Evolutionary conservation across 2,329 filamentous ascomycete species (phyloP).

Genomic region (Penicillium capsulatum): DNA sequence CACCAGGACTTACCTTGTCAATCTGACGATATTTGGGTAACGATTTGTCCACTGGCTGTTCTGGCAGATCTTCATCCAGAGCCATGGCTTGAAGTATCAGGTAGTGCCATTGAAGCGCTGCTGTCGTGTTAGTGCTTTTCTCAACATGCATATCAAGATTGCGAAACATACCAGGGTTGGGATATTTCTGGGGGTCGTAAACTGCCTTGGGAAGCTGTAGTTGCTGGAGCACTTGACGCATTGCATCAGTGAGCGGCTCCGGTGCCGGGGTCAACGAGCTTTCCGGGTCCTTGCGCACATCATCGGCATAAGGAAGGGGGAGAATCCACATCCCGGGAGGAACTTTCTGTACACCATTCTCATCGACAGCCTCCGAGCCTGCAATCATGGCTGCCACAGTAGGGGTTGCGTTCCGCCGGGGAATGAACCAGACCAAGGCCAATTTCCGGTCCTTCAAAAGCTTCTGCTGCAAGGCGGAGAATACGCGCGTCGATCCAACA

Average conservation of each 20-base stretch:
- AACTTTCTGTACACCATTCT: conserved; percentile 63
- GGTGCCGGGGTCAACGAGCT: conserved; percentile 56
- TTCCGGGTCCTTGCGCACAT: conserved; percentile 72
- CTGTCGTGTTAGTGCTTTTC: conserved; percentile 2
- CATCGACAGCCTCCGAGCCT: conserved; percentile 62
- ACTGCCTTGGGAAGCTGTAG: conserved; percentile 79
- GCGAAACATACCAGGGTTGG: conserved; percentile 61
- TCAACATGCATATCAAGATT: neutral
- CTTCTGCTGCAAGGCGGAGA: conserved; percentile 85
- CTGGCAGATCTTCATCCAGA: conserved; percentile 83
- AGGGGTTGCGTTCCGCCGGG: conserved; percentile 74
- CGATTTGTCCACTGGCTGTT: conserved; percentile 70
- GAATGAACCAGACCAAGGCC: conserved; percentile 83
- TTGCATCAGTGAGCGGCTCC: conserved; percentile 69
- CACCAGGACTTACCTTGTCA: conserved; percentile 56
- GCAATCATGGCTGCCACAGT: conserved; percentile 77
- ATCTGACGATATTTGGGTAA: conserved; percentile 82
- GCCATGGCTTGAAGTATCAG: conserved; percentile 86
- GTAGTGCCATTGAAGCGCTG: conserved; percentile 91
- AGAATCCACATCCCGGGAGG: conserved; percentile 87
- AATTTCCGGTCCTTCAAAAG: conserved; percentile 74
- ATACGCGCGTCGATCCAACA: conserved; percentile 87
- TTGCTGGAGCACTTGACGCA: conserved; percentile 78
- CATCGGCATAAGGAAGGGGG: conserved; percentile 83
- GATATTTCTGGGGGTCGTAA: conserved; percentile 82